Evolutionary conservation across 306 rosid genomes (phyloP), one percentile per base, ranked within the genome.

Genomic region (Acacia crassicarpa): DNA sequence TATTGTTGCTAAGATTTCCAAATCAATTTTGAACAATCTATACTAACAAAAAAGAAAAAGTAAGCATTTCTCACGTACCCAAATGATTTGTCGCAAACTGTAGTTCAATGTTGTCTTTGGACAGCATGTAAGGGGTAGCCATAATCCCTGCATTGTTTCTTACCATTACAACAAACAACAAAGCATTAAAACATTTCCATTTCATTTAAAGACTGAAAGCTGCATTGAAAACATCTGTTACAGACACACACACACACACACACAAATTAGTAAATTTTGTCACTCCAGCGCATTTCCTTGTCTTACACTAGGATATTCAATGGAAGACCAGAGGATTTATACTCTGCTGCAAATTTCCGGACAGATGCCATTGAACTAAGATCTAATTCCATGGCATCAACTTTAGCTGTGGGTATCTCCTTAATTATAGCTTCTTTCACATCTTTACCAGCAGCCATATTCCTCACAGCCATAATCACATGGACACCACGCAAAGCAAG

Each of bases 91-190:
- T 95, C 4, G 97, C 98, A 82, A 95, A 95, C 74, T 90, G 98
- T 63, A 91, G 86, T 83, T 95, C 99, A 74, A 93, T 89, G 61
- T 90, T 88, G 87, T 95, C 97, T 78, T 87, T 86, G 27, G 97
- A 93, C 79, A 90, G 89, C 41, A 72, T 72, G 87, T 88, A 95
- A 27, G 94, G 92, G 46, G 86, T 35, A 62, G 95, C 97, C 89
- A 86, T 82, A 71, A 93, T 71, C 80, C 97, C 99, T 84, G 99
- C 98, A 86, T 95, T 95, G 87, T 95, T 95, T 86, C 99, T 95
- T 85, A 78, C 23, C 79, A 78, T 69, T 16, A 63, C 80, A 78
- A 85, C 81, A 76, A 86, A 82, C 72, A 87, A 76, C 35, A 56
- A 75, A 20, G 73, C 53, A 53, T 91, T 46, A 75, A 78, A 68